phyloP scores from a whole-genome alignment of 805 yeast genomes.

The Wickerhamomyces bisporus region DNA sequence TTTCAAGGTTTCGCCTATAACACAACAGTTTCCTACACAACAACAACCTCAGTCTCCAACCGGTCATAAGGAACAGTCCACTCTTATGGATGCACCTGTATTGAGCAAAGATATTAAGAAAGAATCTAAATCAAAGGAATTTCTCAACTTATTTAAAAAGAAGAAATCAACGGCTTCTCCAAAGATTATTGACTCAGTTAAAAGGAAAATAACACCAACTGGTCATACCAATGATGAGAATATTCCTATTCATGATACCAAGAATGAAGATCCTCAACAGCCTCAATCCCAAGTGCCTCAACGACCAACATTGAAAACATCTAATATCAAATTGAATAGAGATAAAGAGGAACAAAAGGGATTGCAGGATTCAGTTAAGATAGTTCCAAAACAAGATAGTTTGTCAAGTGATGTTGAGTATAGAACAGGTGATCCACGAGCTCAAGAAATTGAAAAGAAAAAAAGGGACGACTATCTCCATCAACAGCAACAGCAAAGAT shows the following conservation, averaged over 20 bases:
- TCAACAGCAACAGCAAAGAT: conserved; percentile 2
- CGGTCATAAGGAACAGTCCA: not conserved
- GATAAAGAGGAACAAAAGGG: conserved; percentile 2
- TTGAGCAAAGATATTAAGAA: conserved; percentile 3
- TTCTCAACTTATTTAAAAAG: conserved; percentile 23
- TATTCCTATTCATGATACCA: conserved; percentile 1
- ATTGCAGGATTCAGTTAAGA: conserved; percentile 2
- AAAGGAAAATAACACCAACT: conserved; percentile 7
- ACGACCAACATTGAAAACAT: conserved; percentile 14
- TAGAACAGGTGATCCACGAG: conserved; percentile 5
- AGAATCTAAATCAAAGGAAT: conserved; percentile 21
- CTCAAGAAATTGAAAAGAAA: conserved; percentile 3
- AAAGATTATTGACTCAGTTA: conserved; percentile 8
- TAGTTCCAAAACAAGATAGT: conserved; percentile 9
- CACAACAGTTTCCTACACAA: too few species aligned
- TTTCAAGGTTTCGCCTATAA: too few species aligned
- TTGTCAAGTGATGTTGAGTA: conserved; percentile 13
- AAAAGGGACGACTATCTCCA: not conserved
- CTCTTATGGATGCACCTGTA: not conserved
- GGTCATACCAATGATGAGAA: conserved; percentile 12
- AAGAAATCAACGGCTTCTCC: conserved; percentile 21
- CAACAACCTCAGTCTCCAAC: not conserved
- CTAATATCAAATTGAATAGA: conserved; percentile 10
- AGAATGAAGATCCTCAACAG: not conserved
- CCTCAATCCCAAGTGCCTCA: conserved; percentile 7